These are phyloP conservation scores for Pichia inconspicua DNA, from an alignment of 1,139 yeast species.

Conservation along the genomic window DNA sequence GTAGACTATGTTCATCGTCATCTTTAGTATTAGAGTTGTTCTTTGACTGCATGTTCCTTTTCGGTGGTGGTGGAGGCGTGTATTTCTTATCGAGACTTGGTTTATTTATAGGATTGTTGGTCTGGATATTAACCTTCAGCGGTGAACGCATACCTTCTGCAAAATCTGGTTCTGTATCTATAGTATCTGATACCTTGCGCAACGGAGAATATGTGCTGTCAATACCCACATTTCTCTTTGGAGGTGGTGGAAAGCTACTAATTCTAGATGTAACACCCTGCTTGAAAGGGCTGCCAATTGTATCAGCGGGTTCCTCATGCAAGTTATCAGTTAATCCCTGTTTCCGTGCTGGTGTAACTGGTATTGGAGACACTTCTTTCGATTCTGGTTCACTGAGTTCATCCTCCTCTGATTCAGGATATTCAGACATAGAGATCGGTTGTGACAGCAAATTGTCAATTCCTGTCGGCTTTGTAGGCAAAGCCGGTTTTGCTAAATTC, in stretches of 20 bases:
- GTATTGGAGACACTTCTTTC: neutral
- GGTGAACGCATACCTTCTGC: slow-evolving; percentile 15
- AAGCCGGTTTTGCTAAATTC: slow-evolving; percentile 20
- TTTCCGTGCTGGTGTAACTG: neutral
- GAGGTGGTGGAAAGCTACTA: slow-evolving; percentile 5
- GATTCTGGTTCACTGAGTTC: neutral
- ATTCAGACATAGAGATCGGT: slow-evolving; percentile 8
- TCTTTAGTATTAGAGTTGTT: neutral
- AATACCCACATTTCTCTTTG: slow-evolving; percentile 2
- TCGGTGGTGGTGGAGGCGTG: slow-evolving; percentile 8
- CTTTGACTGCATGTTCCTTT: neutral
- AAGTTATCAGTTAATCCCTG: neutral
- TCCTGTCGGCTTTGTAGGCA: neutral
- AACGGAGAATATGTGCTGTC: neutral
- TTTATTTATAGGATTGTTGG: neutral
- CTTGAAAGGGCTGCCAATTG: slow-evolving; percentile 5
- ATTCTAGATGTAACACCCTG: neutral
- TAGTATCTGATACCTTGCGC: neutral
- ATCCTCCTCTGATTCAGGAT: slow-evolving; percentile 8
- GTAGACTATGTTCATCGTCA: neutral
- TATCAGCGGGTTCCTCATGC: neutral
- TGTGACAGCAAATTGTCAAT: neutral
- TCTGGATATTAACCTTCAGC: slow-evolving; percentile 1
- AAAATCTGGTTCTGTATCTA: slow-evolving; percentile 1
- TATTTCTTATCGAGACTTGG: neutral